Evolutionary conservation across 2,329 filamentous ascomycete species (phyloP).

Genomic region (Verticillium longisporum): DNA sequence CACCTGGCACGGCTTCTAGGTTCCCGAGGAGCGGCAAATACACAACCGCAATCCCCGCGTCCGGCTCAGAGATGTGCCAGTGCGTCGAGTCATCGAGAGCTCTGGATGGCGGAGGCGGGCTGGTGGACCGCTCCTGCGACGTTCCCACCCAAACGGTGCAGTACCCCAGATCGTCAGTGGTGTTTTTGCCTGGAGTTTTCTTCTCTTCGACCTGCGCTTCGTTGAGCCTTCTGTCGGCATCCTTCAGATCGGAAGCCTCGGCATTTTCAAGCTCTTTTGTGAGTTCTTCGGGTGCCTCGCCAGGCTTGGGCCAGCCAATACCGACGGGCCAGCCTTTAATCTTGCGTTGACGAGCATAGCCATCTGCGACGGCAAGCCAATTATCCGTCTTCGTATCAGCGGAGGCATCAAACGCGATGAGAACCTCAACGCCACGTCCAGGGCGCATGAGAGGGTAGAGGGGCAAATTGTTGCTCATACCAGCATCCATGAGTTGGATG

Average conservation of each 20-base stretch:
- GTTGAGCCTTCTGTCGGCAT: conserved; percentile 57
- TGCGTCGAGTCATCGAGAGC: conserved; percentile 57
- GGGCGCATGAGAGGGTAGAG: conserved; percentile 90
- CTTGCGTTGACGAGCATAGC: conserved; percentile 82
- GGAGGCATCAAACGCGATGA: conserved; percentile 90
- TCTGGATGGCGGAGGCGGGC: conserved; percentile 44
- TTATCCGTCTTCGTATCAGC: conserved; percentile 92
- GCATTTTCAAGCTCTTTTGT: conserved; percentile 61
- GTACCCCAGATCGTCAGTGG: conserved; percentile 65
- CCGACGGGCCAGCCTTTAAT: conserved; percentile 94
- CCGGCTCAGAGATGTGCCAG: conserved; percentile 64
- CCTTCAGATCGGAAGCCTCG: conserved; percentile 50
- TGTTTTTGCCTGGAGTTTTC: conserved; percentile 26
- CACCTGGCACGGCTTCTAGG: conserved; percentile 59
- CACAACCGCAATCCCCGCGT: conserved; percentile 80
- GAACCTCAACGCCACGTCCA: conserved; percentile 79
- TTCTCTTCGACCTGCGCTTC: conserved; percentile 47
- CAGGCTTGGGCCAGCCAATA: conserved; percentile 77
- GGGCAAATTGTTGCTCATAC: conserved; percentile 97
- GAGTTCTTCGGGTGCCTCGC: conserved; percentile 51
- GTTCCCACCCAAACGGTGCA: conserved; percentile 95
- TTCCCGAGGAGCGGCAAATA: conserved; percentile 91
- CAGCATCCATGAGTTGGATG: conserved; percentile 87
- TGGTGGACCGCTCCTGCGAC: conserved; percentile 61
- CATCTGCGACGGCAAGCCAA: conserved; percentile 90